A percentile compares a stretch with the other conserved stretches of the same genome.
Evolutionary conservation across 2,329 filamentous ascomycete genomes (phyloP).

Genomic region (Trichoderma brevicompactum): DNA sequence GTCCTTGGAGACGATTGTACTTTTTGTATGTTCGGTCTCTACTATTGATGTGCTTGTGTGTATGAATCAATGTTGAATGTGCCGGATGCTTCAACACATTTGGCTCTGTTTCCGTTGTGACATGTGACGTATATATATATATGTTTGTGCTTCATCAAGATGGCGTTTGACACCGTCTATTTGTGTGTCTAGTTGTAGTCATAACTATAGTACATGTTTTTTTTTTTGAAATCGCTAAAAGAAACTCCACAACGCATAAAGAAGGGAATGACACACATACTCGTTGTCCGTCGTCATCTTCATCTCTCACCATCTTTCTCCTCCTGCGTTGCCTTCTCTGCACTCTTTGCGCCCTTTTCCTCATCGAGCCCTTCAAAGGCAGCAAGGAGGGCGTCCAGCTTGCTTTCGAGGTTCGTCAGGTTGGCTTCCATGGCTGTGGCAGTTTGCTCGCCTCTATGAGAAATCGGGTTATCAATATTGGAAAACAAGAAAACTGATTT

Average conservation of each 20-base stretch:
- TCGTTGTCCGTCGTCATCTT: slow-evolving; percentile 13
- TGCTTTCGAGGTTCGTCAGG: slow-evolving; percentile 56
- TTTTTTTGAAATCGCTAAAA: not conserved
- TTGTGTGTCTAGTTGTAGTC: too few species aligned
- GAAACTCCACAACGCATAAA: not conserved
- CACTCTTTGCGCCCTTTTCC: not conserved
- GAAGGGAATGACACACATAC: not conserved
- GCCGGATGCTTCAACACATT: not conserved
- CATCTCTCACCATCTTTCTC: slow-evolving; percentile 14
- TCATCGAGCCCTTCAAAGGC: slow-evolving; percentile 46
- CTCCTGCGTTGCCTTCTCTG: slow-evolving; percentile 8
- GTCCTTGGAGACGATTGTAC: not conserved
- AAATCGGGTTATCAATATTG: not conserved
- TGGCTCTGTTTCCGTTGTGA: not conserved
- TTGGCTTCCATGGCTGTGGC: slow-evolving; percentile 58
- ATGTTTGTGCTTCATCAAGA: too few species aligned
- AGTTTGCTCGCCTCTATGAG: slow-evolving; percentile 57
- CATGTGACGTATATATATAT: too few species aligned
- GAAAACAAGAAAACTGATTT: too few species aligned
- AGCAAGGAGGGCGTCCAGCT: slow-evolving; percentile 59
- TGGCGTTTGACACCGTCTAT: too few species aligned
- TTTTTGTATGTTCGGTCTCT: not conserved
- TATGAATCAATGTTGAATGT: not conserved
- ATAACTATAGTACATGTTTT: too few species aligned
- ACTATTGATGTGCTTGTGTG: not conserved